Evolutionary conservation across 1,139 yeast species (phyloP), one percentile per base, ranked within the genome.

Genomic region (Suhomyces coccinellae): DNA sequence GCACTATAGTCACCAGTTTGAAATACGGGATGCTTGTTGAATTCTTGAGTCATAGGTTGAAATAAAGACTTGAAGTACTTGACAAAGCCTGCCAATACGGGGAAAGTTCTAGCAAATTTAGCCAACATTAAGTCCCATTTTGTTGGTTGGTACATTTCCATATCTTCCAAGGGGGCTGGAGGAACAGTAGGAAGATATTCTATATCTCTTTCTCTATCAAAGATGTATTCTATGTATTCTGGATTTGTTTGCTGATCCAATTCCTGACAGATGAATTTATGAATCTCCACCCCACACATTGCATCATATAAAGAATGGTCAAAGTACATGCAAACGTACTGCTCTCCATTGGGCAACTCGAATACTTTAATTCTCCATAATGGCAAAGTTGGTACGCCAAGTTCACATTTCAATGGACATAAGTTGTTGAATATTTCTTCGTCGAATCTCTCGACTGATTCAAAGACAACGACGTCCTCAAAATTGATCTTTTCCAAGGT

Each of bases 321-420:
- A 35, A 49, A 47, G 22, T 40, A 42, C 5, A 45, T 43, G 12
- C 40, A 43, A 14, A 50, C 30, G 17, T 46, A 46, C 34, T 50
- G 53, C 2, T 28, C 33, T 11, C 43, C 44, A 36, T 11, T 13
- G 17, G 28, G 16, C 2, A 27, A 40, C 3, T 34, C 48, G 30
- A 41, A 45, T 1, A 69, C 57, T 3, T 56, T 38, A 2, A 69
- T 36, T 38, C 55, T 54, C 74, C 75, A 70, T 16, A 64, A 49
- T 6, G 73, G 73, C 2, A 51, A 43, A 15, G 24, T 28, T 1
- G 46, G 40, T 3, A 34, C 36, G 35, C 55, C 51, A 10, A 59
- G 31, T n/a, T 53, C 50, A 39, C 59, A 58, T 2, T 26, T 13
- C 9, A 52, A 45, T 4, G 49, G 43, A 41, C 61, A 61, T 17